Conservation (phyloP, 176 grass and related monocot species). For the Hordeum marinum region DNA sequence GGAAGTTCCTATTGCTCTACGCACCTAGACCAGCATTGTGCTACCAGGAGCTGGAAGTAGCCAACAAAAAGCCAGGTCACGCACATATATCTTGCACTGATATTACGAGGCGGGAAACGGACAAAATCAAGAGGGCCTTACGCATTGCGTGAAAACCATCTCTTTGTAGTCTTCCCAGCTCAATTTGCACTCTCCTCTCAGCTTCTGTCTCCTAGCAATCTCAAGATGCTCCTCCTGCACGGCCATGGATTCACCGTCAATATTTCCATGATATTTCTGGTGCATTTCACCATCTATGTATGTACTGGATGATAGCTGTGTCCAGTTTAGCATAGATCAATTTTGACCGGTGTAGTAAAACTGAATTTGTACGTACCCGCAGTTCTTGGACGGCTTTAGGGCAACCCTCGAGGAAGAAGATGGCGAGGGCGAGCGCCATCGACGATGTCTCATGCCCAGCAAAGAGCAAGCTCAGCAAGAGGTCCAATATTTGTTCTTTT, state of each 20-base stretch:
- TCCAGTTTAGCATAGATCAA: not conserved
- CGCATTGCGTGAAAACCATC: constrained; percentile 98
- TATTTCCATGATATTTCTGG: constrained; percentile 11
- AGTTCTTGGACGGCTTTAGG: constrained; percentile 64
- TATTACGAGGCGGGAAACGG: constrained; percentile 30
- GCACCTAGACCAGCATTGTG: constrained; percentile 29
- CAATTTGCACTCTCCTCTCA: constrained; percentile 44
- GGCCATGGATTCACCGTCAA: constrained; percentile 14
- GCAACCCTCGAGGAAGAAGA: constrained; percentile 89
- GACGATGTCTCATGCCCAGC: constrained; percentile 95
- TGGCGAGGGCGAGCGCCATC: constrained; percentile 71
- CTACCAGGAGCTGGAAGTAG: not conserved
- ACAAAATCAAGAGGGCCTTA: constrained; percentile 40
- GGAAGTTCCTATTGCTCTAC: constrained; percentile 26
- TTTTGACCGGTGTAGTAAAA: not conserved
- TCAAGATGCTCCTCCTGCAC: constrained; percentile 73
- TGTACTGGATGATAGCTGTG: not conserved
- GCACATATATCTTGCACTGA: constrained; percentile 19
- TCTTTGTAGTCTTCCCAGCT: constrained; percentile 99
- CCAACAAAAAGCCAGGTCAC: constrained; percentile 21
- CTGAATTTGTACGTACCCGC: constrained; percentile 49
- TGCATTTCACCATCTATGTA: not conserved
- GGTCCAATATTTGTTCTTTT: constrained; percentile 91
- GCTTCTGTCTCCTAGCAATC: constrained; percentile 58
- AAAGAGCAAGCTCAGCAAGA: constrained; percentile 87